Conservation (phyloP, 768 basidiomycete genomes). For the Psilocybe tampanensis region DNA sequence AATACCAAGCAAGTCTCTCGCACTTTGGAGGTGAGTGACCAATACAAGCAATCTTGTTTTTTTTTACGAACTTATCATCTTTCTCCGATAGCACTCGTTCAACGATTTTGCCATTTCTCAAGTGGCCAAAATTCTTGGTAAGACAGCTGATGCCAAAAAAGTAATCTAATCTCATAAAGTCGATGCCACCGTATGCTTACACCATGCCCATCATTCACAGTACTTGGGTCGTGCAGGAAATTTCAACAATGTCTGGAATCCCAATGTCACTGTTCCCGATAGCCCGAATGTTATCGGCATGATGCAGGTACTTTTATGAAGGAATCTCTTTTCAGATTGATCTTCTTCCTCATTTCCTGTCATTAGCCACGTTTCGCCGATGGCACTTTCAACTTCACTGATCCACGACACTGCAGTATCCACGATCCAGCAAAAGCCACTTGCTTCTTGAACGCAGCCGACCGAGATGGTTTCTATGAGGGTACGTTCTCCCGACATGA, state of each 20-base stretch:
- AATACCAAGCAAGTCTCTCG: conserved; percentile 66
- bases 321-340: not conserved
- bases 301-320: conserved; percentile 49
- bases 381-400: conserved; percentile 64
- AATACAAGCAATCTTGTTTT: not conserved
- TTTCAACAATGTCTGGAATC: conserved; percentile 63
- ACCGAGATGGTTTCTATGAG: conserved; percentile 68
- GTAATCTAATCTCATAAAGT: conserved; percentile 30
- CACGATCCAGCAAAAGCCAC: conserved; percentile 60
- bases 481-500: conserved; percentile 20
- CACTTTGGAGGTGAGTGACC: conserved; percentile 54
- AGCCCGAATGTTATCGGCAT: conserved; percentile 51
- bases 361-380: conserved; percentile 55
- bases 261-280: conserved; percentile 53
- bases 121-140: conserved; percentile 58
- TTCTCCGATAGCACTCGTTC: conserved; percentile 55
- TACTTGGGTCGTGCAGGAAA: conserved; percentile 57
- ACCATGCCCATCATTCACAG: too few species aligned
- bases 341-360: not conserved
- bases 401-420: conserved; percentile 67
- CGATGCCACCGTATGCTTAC: too few species aligned
- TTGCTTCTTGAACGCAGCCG: conserved; percentile 59
- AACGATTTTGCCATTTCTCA: conserved; percentile 67
- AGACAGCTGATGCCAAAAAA: conserved; percentile 50
- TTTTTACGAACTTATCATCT: not conserved